Base-by-base conservation (phyloP, 176 grass and related monocot genomes). In the Secale cereale region DNA sequence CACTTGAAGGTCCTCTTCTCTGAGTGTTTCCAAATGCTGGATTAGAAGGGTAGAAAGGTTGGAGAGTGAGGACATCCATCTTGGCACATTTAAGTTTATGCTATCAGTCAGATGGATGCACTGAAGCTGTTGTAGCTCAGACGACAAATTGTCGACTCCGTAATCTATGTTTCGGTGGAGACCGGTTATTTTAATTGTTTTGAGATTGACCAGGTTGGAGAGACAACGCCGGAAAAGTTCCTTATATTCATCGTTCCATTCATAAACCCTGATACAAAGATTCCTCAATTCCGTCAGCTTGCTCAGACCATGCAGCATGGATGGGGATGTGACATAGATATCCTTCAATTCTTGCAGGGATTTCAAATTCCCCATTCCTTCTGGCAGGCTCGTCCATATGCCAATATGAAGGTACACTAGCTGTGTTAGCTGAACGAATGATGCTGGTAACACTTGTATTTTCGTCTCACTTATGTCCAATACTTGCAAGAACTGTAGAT, bases 401-500 rank as follows among this genome's bases (percentile, higher is more conserved):
- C 0, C 0, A 23, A 46, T 0, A 17, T 1, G 0, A 1, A 79
- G 52, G 9, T 1, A 1, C 10, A 28, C 0, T 10, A 85, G n/a
- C 0, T 52, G 29, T 36, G 0, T 5, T 15, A 86, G 14, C 5
- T 26, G 50, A 78, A 79, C 0, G 33, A 79, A 14, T 3, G 12
- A 8, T 61, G 36, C 22, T 16, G 74, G 19, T 3, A 71, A 2
- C 4, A 1, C 7, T 26, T 9, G 0, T 60, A 71, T 25, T 0
- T 0, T 0, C 7, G 3, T 30, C 2, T 0, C 0, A 7, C 5
- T 3, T 26, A 86, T 27, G 27, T 72, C 0, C 1, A 86, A 5
- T 50, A 79, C 28, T 0, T 72, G 12, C 54, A 86, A 19, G 61
- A 70, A 36, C 3, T 8, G 5, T 3, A 86, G 14, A 5, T 86